These are phyloP conservation scores for Fusarium caatingaense DNA, from an alignment of 2,329 filamentous ascomycete genomes.

Conservation along the genomic window DNA sequence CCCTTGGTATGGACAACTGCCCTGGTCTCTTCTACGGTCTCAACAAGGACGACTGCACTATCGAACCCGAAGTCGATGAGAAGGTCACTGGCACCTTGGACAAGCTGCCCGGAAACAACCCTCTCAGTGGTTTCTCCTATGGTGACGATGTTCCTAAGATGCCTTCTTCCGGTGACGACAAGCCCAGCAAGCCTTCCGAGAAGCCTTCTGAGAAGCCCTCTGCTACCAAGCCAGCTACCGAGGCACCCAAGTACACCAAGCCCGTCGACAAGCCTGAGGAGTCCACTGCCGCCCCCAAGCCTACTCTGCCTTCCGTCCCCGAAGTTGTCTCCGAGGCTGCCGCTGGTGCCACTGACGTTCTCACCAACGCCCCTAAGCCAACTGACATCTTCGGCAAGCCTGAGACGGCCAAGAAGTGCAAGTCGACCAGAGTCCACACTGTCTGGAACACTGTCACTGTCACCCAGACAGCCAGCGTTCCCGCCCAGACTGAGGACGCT, in stretches of 20 bases:
- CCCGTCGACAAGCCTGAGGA: conserved; percentile 20
- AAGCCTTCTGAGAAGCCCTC: conserved; percentile 10
- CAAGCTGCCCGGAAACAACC: conserved; percentile 66
- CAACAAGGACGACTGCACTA: conserved; percentile 65
- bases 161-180: conserved; percentile 19
- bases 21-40: conserved; percentile 65
- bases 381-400: conserved; percentile 31
- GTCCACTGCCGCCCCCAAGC: conserved; percentile 7
- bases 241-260: conserved; percentile 21
- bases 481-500: conserved; percentile 27
- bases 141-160: conserved; percentile 47
- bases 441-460: conserved; percentile 61
- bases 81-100: conserved; percentile 57
- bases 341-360: conserved; percentile 20
- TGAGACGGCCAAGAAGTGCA: conserved; percentile 42
- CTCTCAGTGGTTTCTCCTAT: conserved; percentile 63
- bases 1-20: conserved; percentile 71
- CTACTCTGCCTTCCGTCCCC: conserved; percentile 21
- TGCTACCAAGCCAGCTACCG: conserved; percentile 19
- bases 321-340: conserved; percentile 34
- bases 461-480: conserved; percentile 47
- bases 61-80: conserved; percentile 60
- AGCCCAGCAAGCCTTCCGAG: conserved; percentile 20
- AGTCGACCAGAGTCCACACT: conserved; percentile 49
- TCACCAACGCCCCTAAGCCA: conserved; percentile 29